phyloP scores from a whole-genome alignment of 1,284 basidiomycete species.

The Heterobasidion irregulare region DNA sequence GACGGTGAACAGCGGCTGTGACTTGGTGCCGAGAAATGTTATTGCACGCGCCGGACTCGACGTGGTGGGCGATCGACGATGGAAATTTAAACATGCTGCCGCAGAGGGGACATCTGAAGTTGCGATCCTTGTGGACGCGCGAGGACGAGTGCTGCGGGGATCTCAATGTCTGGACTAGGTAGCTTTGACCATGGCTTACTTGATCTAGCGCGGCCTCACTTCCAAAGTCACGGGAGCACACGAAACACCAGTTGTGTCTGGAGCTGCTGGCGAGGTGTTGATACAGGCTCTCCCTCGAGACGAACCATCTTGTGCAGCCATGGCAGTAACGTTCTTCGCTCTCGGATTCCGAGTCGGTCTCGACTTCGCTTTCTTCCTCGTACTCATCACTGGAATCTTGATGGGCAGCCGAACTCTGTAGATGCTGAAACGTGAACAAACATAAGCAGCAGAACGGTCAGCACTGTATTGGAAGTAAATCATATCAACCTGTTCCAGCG shows the following conservation, averaged over 20 bases:
- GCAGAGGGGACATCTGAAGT: slow-evolving; percentile 34
- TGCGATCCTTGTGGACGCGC: not conserved
- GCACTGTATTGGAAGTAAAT: not conserved
- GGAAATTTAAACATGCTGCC: slow-evolving; percentile 28
- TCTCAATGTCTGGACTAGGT: no score
- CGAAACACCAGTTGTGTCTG: slow-evolving; percentile 3
- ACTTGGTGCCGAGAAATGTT: slow-evolving; percentile 27
- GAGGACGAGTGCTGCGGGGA: no score
- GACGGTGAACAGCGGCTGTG: slow-evolving; percentile 23
- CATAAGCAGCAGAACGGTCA: not conserved
- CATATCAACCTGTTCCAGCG: slow-evolving; percentile 12
- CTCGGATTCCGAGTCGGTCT: not conserved
- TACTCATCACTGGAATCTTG: no score
- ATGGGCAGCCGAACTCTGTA: not conserved
- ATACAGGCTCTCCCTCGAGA: not conserved
- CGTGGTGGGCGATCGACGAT: slow-evolving; percentile 37
- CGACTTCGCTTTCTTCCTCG: not conserved
- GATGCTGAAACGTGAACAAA: not conserved
- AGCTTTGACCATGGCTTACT: not conserved
- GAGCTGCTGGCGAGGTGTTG: not conserved
- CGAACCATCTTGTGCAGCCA: not conserved
- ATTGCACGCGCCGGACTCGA: slow-evolving; percentile 34
- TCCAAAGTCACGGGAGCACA: slow-evolving; percentile 1
- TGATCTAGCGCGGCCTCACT: not conserved
- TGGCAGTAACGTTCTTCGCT: no score